Evolutionary conservation across 352 stramenopile species (phyloP), one percentile per base, ranked within the genome.

Genomic region (Pythium grandisporangium): DNA sequence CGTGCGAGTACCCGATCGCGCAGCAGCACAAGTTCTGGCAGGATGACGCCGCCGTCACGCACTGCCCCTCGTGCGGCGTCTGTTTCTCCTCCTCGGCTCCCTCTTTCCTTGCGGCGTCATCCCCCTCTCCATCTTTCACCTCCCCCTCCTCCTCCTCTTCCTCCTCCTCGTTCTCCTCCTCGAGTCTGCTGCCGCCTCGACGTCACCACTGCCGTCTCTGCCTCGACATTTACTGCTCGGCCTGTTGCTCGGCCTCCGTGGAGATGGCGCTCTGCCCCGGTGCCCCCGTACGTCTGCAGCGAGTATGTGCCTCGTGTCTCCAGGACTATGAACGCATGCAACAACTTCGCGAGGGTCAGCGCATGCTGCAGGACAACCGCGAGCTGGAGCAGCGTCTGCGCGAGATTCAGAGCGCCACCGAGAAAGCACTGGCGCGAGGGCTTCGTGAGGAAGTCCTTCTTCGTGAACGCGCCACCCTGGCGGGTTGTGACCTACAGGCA

Each of bases 171-270:
- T n/a, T n/a, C n/a, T n/a, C n/a, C n/a, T n/a, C n/a, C n/a, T n/a
- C n/a, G n/a, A n/a, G n/a, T n/a, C n/a, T n/a, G n/a, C 37, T 55
- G 7, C 37, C 51, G 10, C 48, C 30, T 23, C 72, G 76, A 11
- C 68, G 76, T 6, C 76, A 86, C 21, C 76, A 89, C 45, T 89
- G 76, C 42, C 76, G 72, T 8, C 51, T 86, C 40, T 89, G 76
- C 53, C 56, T 89, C 47, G 62, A 77, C 14, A 79, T 89, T 13
- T 89, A 79, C 33, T 89, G 76, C 27, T 44, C 41, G n/a, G 16
- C 46, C 4, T 89, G 76, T 59, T 80, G 69, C 41, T 44, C 40
- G 25, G 54, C 63, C 6, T 37, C 44, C 0, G 43, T 89, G 23
- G 66, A 84, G 19, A 48, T 89, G 21, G 70, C 69, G 17, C 35